These are phyloP conservation scores for Solanum rostratum DNA, from an alignment of 257 asterid genomes.

Conservation along the genomic window DNA sequence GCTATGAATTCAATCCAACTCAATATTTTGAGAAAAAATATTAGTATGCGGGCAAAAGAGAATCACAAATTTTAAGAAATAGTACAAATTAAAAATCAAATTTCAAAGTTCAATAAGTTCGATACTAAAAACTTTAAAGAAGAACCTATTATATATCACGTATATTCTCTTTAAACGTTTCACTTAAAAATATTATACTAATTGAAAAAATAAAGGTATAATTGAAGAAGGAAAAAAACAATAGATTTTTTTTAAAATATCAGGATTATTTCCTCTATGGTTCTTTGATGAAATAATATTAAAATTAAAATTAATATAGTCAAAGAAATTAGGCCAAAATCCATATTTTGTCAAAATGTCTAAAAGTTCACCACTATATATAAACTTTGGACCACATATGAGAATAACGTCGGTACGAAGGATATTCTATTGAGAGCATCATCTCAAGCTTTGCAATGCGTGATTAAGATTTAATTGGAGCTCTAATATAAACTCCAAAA, in stretches of 20 bases:
- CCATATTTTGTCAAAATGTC: too few species aligned
- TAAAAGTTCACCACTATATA: too few species aligned
- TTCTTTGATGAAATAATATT: not conserved
- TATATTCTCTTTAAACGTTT: not conserved
- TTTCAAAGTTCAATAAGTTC: not conserved
- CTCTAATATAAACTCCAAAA: too few species aligned
- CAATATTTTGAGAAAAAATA: not conserved
- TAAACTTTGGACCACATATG: too few species aligned
- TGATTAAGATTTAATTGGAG: too few species aligned
- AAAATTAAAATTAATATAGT: not conserved
- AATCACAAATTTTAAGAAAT: not conserved
- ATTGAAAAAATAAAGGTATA: not conserved
- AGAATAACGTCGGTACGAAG: too few species aligned
- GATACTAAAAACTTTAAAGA: too few species aligned
- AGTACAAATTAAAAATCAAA: too few species aligned
- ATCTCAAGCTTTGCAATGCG: too few species aligned
- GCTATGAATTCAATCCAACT: rapidly evolving
- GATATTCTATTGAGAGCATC: not conserved
- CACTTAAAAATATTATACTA: not conserved
- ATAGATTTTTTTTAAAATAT: not conserved
- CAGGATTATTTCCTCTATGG: too few species aligned
- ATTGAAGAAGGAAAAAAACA: not conserved
- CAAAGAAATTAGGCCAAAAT: not conserved
- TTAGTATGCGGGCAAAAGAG: not conserved
- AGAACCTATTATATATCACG: not conserved